These are phyloP conservation scores for Margaritispora aquatica DNA, from an alignment of 495 filamentous ascomycete species.

Conservation along the genomic window DNA sequence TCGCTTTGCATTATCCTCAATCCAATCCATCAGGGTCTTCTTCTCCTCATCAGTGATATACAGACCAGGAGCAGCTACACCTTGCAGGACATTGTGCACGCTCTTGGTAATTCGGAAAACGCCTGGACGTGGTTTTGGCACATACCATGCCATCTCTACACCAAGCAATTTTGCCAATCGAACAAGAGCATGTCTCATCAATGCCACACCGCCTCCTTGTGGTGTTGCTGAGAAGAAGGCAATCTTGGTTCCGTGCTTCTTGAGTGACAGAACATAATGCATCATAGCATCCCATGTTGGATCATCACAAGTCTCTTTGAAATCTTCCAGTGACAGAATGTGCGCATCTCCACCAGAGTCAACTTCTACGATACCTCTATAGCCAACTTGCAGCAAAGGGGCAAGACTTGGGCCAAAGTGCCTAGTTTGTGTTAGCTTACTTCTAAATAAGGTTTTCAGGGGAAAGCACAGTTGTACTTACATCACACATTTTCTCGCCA, in stretches of 20 bases:
- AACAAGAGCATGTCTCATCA: constrained; percentile 83
- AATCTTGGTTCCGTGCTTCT: constrained; percentile 58
- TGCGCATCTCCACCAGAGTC: constrained; percentile 60
- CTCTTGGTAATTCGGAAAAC: constrained; percentile 87
- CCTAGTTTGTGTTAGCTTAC: constrained; percentile 31
- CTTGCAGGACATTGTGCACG: constrained; percentile 90
- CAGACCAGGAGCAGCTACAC: constrained; percentile 58
- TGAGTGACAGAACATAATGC: constrained; percentile 62
- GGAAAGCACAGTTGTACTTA: constrained; percentile 25
- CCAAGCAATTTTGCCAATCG: constrained; percentile 63
- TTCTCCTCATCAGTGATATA: constrained; percentile 56
- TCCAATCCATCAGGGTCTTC: constrained; percentile 61
- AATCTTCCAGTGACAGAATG: constrained; percentile 56
- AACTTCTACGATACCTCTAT: constrained; percentile 66
- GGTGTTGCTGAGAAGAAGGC: constrained; percentile 86
- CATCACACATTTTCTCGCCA: constrained; percentile 76
- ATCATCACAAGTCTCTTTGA: constrained; percentile 51
- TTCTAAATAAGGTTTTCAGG: neutral
- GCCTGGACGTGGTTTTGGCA: constrained; percentile 77
- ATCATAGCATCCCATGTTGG: constrained; percentile 65
- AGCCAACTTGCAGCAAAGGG: constrained; percentile 71
- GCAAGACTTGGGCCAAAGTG: constrained; percentile 70
- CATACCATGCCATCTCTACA: constrained; percentile 73
- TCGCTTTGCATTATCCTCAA: constrained; percentile 65
- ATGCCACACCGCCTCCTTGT: constrained; percentile 79